A percentile compares a stretch with the other conserved stretches of the same genome.
phyloP scores from a whole-genome alignment of 2,329 filamentous ascomycete species.

The Apiospora sp. region DNA sequence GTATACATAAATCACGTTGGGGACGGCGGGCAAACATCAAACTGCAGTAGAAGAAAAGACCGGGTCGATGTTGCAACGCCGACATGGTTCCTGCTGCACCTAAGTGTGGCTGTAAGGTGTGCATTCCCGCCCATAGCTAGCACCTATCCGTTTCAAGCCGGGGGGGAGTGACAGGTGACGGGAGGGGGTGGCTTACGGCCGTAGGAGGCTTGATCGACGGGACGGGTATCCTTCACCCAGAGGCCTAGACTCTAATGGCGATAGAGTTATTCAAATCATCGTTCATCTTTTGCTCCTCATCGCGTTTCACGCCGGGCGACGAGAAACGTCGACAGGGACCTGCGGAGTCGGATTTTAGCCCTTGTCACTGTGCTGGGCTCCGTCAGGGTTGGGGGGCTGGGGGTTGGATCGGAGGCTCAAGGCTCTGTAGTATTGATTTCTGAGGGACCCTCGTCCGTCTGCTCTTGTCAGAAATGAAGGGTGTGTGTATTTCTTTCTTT shows the following conservation, averaged over 20 bases:
- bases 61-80: not conserved
- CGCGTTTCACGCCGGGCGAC: not conserved
- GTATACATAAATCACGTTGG: not conserved
- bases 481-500: not conserved
- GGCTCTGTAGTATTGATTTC: not conserved
- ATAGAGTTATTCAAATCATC: not conserved
- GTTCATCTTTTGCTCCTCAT: not conserved
- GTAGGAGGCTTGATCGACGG: not conserved
- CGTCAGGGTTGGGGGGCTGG: not conserved
- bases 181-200: not conserved
- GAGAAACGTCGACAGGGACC: not conserved
- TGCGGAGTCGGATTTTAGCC: not conserved
- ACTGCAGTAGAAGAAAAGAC: not conserved
- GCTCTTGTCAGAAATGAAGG: not conserved
- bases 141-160: conserved; percentile 14
- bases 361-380: not conserved
- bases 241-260: not conserved
- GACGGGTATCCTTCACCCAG: not conserved
- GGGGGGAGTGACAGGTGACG: no score
- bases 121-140: conserved; percentile 11
- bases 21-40: not conserved
- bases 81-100: conserved; percentile 16
- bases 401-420: not conserved
- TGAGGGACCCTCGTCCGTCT: not conserved
- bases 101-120: conserved; percentile 15